Conservation (phyloP, 129 eudicot genomes). For the Erigeron canadensis region DNA sequence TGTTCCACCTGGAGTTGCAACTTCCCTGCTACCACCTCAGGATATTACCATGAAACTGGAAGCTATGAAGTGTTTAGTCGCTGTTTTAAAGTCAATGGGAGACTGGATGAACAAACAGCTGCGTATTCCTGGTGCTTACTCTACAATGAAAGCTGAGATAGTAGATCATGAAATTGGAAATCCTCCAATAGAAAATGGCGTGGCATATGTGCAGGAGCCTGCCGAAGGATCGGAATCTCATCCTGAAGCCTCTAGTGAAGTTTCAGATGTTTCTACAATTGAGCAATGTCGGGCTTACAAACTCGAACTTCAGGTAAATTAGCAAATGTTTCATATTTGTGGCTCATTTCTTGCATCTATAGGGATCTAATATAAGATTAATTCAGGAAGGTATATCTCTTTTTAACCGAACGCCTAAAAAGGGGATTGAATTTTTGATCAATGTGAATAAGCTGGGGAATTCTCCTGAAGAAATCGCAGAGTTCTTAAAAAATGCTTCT, state of each 20-base stretch:
- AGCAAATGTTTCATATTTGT: slow-evolving; percentile 18
- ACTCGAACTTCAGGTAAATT: slow-evolving; percentile 96
- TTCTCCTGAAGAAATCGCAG: slow-evolving; percentile 84
- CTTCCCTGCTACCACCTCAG: slow-evolving; percentile 90
- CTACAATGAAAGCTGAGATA: slow-evolving; percentile 51
- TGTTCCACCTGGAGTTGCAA: slow-evolving; percentile 83
- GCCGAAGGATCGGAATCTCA: slow-evolving; percentile 72
- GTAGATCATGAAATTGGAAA: slow-evolving; percentile 56
- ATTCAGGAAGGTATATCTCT: slow-evolving; percentile 99
- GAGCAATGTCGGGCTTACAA: slow-evolving; percentile 95
- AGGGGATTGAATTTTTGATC: slow-evolving; percentile 87
- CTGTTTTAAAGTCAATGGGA: slow-evolving; percentile 88
- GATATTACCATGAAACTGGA: slow-evolving; percentile 73
- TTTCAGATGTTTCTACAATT: slow-evolving; percentile 74
- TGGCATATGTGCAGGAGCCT: slow-evolving; percentile 46
- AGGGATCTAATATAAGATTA: slow-evolving; percentile 42
- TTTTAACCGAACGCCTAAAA: slow-evolving; percentile 84
- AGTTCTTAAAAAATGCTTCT: slow-evolving; percentile 71
- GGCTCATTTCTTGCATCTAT: slow-evolving; percentile 3
- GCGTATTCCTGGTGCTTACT: slow-evolving; percentile 78
- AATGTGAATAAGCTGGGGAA: slow-evolving; percentile 85
- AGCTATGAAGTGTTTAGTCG: slow-evolving; percentile 92
- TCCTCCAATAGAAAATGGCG: slow-evolving; percentile 53
- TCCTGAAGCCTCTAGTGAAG: slow-evolving; percentile 73
- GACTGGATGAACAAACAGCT: slow-evolving; percentile 95